Percentiles rank a stretch among this genome's conserved stretches.
Evolutionary conservation across 1,284 basidiomycete genomes (phyloP).

Genomic region (Malassezia obtusa): DNA sequence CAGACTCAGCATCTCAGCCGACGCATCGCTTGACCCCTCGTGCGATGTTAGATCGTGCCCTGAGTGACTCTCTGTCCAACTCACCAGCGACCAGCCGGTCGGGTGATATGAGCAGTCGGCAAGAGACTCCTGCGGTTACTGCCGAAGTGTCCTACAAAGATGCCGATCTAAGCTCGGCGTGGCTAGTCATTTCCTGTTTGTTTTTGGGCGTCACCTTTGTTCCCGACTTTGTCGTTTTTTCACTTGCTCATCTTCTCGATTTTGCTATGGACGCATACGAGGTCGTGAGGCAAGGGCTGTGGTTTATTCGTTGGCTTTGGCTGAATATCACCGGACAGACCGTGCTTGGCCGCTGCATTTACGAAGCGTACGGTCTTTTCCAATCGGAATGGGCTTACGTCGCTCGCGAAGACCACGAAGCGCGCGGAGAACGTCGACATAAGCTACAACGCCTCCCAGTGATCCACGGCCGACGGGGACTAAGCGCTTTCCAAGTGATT

Average conservation of each 20-base stretch:
- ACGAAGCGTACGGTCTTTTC: conserved; percentile 38
- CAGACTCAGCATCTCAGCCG: not conserved
- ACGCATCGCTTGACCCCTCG: not conserved
- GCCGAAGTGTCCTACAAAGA: conserved; percentile 36
- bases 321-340: conserved; percentile 39
- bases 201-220: conserved; percentile 4
- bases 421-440: conserved; percentile 17
- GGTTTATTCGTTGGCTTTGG: conserved; percentile 41
- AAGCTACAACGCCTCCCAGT: conserved; percentile 4
- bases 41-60: not conserved
- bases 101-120: not conserved
- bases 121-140: not conserved
- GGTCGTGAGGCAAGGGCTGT: conserved; percentile 20
- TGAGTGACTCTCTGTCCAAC: not conserved
- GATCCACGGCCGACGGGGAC: conserved; percentile 22
- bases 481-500: conserved; percentile 34
- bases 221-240: conserved; percentile 32
- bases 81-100: not conserved
- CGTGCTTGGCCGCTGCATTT: conserved; percentile 30
- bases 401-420: conserved; percentile 40
- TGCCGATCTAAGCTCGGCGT: not conserved
- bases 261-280: conserved; percentile 26
- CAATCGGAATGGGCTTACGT: conserved; percentile 42
- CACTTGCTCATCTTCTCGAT: conserved; percentile 38
- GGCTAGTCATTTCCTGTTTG: conserved; percentile 4